Percentiles rank a stretch among this genome's conserved stretches.
These are phyloP conservation scores for Cylindrotheca fusiformis DNA, from an alignment of 108 stramenopile species.

Conservation along the genomic window DNA sequence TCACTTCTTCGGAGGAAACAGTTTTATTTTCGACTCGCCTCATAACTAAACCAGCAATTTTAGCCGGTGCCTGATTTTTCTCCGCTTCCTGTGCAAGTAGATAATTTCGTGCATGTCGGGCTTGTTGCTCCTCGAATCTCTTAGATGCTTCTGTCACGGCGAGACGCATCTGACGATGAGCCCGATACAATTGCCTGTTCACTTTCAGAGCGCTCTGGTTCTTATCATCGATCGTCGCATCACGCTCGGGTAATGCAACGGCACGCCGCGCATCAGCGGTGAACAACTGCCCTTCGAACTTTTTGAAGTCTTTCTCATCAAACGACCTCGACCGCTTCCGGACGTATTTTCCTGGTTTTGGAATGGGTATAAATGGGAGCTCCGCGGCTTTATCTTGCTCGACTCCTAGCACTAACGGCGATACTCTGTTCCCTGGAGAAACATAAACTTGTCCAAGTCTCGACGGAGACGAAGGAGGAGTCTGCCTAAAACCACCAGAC, in stretches of 20 bases:
- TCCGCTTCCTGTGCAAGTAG: constrained; percentile 50
- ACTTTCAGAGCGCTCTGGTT: constrained; percentile 57
- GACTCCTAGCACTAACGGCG: background rate
- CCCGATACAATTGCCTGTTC: constrained; percentile 68
- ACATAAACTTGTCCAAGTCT: constrained; percentile 6
- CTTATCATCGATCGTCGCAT: constrained; percentile 45
- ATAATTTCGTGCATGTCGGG: constrained; percentile 56
- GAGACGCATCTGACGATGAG: constrained; percentile 81
- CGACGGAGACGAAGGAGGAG: constrained; percentile 57
- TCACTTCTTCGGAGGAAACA: constrained; percentile 67
- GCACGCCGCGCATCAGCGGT: constrained; percentile 58
- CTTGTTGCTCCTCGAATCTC: constrained; percentile 83
- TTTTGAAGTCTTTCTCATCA: constrained; percentile 40
- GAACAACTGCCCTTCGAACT: constrained; percentile 15
- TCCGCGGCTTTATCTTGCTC: background rate
- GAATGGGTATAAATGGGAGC: constrained; percentile 23
- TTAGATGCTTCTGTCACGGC: constrained; percentile 82
- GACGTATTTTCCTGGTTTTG: constrained; percentile 18
- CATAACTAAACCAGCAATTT: constrained; percentile 87
- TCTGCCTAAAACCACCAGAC: constrained; percentile 3
- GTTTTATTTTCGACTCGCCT: constrained; percentile 69
- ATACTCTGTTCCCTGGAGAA: background rate
- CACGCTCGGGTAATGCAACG: constrained; percentile 67
- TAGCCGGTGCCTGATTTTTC: background rate
- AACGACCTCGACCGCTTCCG: constrained; percentile 41